Percentiles rank a stretch among this genome's conserved stretches.
phyloP scores from a whole-genome alignment of 805 yeast species.

The Saccharomycopsis javanensis region DNA sequence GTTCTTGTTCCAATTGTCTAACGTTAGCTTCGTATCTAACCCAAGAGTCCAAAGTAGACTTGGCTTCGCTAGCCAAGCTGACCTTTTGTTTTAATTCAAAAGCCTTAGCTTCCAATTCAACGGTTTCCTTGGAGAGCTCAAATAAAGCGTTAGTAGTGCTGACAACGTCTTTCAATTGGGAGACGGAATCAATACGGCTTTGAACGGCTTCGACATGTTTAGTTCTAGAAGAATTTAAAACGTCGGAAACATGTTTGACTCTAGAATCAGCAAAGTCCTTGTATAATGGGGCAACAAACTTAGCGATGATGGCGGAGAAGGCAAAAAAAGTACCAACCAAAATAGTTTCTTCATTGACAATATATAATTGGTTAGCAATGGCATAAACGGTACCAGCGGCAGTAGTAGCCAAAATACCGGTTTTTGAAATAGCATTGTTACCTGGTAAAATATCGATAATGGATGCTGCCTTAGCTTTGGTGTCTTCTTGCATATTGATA shows the following conservation, averaged over 20 bases:
- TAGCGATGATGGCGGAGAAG: slow-evolving; percentile 66
- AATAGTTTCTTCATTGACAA: slow-evolving; percentile 89
- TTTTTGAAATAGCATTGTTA: slow-evolving; percentile 75
- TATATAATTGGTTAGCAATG: slow-evolving; percentile 84
- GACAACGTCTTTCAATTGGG: slow-evolving; percentile 86
- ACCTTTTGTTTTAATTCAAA: slow-evolving; percentile 90
- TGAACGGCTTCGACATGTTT: slow-evolving; percentile 90
- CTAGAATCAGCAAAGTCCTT: slow-evolving; percentile 88
- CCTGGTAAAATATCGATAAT: slow-evolving; percentile 93
- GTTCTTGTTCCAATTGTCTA: slow-evolving; percentile 92
- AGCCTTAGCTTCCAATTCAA: slow-evolving; percentile 86
- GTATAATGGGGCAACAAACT: slow-evolving; percentile 88
- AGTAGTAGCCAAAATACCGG: slow-evolving; percentile 90
- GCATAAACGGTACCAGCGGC: slow-evolving; percentile 94
- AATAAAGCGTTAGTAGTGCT: slow-evolving; percentile 85
- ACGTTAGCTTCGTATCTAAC: slow-evolving; percentile 95
- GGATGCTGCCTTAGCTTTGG: slow-evolving; percentile 83
- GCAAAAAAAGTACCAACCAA: slow-evolving; percentile 72
- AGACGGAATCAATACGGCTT: slow-evolving; percentile 80
- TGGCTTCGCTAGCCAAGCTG: slow-evolving; percentile 82
- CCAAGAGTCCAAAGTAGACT: slow-evolving; percentile 95
- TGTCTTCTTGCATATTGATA: slow-evolving; percentile 37
- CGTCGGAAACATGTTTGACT: slow-evolving; percentile 67
- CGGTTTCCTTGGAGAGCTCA: slow-evolving; percentile 93
- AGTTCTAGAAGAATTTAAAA: slow-evolving; percentile 79